Percentiles rank a stretch among this genome's conserved stretches.
phyloP scores from a whole-genome alignment of 768 basidiomycete genomes.

The Tricholoma bakamatsutake region DNA sequence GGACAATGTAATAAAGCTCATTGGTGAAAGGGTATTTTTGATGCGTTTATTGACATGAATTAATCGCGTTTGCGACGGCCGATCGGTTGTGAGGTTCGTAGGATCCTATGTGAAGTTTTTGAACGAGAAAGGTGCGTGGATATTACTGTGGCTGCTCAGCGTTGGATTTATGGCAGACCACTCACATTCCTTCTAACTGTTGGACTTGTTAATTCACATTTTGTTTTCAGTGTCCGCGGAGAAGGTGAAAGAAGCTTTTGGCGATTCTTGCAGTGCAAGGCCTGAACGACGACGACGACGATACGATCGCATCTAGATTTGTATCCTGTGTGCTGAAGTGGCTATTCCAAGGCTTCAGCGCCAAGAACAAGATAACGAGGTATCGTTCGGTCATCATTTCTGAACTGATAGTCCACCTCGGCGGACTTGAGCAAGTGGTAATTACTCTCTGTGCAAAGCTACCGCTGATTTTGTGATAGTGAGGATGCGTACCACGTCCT shows the following conservation, averaged over 20 bases:
- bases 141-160: not conserved
- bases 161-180: not conserved
- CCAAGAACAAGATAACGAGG: constrained; percentile 88
- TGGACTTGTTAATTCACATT: not conserved
- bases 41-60: constrained; percentile 70
- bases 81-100: constrained; percentile 86
- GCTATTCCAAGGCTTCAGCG: constrained; percentile 75
- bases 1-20: constrained; percentile 41
- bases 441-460: not conserved
- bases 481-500: constrained; percentile 77
- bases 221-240: constrained; percentile 22
- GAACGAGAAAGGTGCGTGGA: constrained; percentile 69
- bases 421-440: constrained; percentile 77
- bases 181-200: not conserved
- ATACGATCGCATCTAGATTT: constrained; percentile 67
- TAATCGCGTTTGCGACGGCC: constrained; percentile 59
- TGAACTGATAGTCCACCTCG: constrained; percentile 78
- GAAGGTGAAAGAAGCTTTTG: constrained; percentile 25
- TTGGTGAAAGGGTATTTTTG: constrained; percentile 78
- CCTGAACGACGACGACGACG: constrained; percentile 48
- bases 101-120: constrained; percentile 78
- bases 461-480: constrained; percentile 33
- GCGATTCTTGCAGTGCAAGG: constrained; percentile 17
- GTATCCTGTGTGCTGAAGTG: constrained; percentile 61
- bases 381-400: constrained; percentile 80